Base-by-base conservation (phyloP, 106 monocot species). In the Gastrodia elata region DNA sequence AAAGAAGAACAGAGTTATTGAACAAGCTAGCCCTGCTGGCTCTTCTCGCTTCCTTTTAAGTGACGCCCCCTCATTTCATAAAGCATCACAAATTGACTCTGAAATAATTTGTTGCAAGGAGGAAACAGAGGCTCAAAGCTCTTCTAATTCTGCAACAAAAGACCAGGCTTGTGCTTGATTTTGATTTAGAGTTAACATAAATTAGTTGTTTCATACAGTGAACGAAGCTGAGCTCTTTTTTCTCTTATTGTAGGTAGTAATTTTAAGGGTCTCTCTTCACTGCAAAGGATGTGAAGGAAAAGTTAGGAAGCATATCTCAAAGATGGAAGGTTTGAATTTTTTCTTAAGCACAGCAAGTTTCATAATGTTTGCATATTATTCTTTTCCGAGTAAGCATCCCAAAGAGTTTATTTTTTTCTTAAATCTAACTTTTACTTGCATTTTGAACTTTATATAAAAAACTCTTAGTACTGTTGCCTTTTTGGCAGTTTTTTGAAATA, bases 1-100 rank as follows among this genome's bases (percentile, higher is more conserved):
- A 22, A 68, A 39, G 10, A 10, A 25, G 52, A 36, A 35, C 49
- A 25, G 34, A n/a, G n/a, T n/a, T 33, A 8, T 20, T 13, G 72
- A 73, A 56, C 73, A 74, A 30, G 55, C 48, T 57, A 86, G 85
- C 57, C 94, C 94, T 6, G 76, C 80, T 0, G 68, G 72, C 59
- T 94, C 94, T 6, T 75, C 91, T 2, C 58, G 91, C 22, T 94
- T 55, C 76, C 69, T 94, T 46, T 79, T 94, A 0, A 75, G 82
- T 46, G 83, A 80, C 27, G 49, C 25, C 20, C 58, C 72, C 37
- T 73, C 59, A 27, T 69, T 74, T 38, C 83, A 85, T 42, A 67
- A 75, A 24, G 70, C 43, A 72, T 55, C 75, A 15, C 72, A 77
- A 38, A n/a, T 46, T 26, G 80, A 84, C 8, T 4, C 69, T 0